Evolutionary conservation across 305 asterid genomes (phyloP).

Genomic region (Fraxinus sp.): DNA sequence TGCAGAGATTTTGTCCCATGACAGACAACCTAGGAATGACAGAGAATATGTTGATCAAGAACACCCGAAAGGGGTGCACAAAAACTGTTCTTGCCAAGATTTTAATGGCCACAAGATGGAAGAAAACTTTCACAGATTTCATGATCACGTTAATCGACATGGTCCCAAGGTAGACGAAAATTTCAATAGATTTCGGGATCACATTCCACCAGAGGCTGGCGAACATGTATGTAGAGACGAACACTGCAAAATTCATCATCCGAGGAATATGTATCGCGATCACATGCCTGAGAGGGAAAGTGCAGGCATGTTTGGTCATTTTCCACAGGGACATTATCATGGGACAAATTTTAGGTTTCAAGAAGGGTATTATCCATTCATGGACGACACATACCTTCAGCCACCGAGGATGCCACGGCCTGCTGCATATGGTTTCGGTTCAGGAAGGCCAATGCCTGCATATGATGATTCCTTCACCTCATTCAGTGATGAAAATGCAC

Average conservation of each 20-base stretch:
- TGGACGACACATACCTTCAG: background rate
- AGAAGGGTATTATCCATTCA: background rate
- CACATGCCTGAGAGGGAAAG: background rate
- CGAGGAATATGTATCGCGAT: constrained; percentile 7
- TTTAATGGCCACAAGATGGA: background rate
- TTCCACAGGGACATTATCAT: background rate
- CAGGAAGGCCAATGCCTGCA: constrained; percentile 8
- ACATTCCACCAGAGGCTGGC: constrained; percentile 29
- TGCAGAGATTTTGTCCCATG: constrained; percentile 26
- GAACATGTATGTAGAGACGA: constrained; percentile 28
- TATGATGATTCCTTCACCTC: background rate
- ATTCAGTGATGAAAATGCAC: constrained; percentile 1
- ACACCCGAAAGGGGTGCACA: background rate
- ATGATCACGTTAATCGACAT: constrained; percentile 14
- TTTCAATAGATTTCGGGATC: constrained; percentile 27
- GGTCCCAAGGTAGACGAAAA: background rate
- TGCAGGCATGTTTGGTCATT: background rate
- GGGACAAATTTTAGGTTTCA: background rate
- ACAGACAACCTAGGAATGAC: constrained; percentile 11
- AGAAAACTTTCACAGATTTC: constrained; percentile 26
- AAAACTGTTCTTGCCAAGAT: background rate
- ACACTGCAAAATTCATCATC: constrained; percentile 29
- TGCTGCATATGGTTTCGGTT: background rate
- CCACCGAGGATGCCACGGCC: constrained; percentile 2
- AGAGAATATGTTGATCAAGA: background rate